These are phyloP conservation scores for Termitomyces sp. DNA, from an alignment of 768 basidiomycete species.

Conservation along the genomic window DNA sequence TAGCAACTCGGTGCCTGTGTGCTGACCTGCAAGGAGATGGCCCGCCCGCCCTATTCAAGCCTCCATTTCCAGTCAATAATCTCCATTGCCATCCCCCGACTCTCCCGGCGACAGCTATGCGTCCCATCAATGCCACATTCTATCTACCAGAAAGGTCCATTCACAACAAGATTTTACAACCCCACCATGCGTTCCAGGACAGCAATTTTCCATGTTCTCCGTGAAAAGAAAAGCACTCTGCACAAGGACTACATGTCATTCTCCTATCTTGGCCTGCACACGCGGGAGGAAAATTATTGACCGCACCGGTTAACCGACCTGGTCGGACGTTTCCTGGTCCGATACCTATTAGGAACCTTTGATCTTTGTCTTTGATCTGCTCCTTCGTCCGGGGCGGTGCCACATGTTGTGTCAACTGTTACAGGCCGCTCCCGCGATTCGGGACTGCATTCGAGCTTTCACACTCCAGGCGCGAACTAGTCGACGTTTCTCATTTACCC, in stretches of 20 bases:
- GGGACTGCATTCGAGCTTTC: background rate
- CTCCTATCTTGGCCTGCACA: too few relatives aligned
- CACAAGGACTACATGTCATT: too few relatives aligned
- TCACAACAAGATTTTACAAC: background rate
- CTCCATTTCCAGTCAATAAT: background rate
- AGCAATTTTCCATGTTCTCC: background rate
- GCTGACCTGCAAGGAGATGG: too few relatives aligned
- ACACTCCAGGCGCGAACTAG: too few relatives aligned
- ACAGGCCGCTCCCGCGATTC: background rate
- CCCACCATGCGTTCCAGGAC: background rate
- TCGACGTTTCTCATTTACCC: background rate
- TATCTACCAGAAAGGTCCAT: background rate
- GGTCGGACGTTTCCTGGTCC: background rate
- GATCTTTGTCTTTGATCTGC: background rate
- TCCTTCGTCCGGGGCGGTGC: background rate
- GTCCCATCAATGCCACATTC: background rate
- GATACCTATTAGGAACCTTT: background rate
- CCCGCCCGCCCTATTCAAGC: conserved; percentile 1
- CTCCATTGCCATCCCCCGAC: too few relatives aligned
- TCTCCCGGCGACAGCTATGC: too few relatives aligned
- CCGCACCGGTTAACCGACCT: background rate
- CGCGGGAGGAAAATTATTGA: background rate
- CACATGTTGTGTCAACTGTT: background rate
- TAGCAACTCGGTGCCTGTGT: conserved; percentile 10
- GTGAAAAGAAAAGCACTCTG: background rate